Evolutionary conservation across 2,329 filamentous ascomycete species (phyloP).

Genomic region (Nigrospora oryzae): DNA sequence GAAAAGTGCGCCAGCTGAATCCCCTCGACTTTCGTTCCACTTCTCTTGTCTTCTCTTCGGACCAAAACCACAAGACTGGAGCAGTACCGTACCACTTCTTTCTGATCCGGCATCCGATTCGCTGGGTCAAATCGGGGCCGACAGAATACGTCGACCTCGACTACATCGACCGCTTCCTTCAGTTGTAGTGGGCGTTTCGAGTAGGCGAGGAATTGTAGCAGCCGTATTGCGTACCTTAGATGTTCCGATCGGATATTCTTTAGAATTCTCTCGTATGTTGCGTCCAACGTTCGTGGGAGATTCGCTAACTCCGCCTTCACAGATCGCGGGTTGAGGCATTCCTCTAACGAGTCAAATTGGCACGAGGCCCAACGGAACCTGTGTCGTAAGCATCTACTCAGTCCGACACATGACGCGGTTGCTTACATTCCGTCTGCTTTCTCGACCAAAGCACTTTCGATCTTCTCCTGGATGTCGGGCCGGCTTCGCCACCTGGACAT

Average conservation of each 20-base stretch:
- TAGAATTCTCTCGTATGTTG: slow-evolving; percentile 11
- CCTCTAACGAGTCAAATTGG: slow-evolving; percentile 10
- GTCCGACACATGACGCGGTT: not conserved
- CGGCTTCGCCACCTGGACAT: slow-evolving; percentile 14
- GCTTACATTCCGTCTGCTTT: slow-evolving; percentile 21
- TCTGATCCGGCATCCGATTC: slow-evolving; percentile 11
- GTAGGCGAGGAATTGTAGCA: slow-evolving; percentile 12
- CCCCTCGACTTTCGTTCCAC: not conserved
- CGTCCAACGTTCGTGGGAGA: slow-evolving; percentile 9
- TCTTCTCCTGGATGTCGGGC: slow-evolving; percentile 12
- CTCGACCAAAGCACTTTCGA: slow-evolving; percentile 9
- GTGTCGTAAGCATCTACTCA: not conserved
- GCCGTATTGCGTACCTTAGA: slow-evolving; percentile 1
- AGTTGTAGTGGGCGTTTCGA: slow-evolving; percentile 15
- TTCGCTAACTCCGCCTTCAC: slow-evolving; percentile 1
- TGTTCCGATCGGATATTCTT: not conserved
- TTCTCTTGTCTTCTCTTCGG: slow-evolving; percentile 2
- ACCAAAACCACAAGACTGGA: slow-evolving; percentile 8
- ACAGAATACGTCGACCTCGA: slow-evolving; percentile 14
- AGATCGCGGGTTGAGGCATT: slow-evolving; percentile 5
- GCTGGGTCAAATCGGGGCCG: slow-evolving; percentile 13
- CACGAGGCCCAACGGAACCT: slow-evolving; percentile 12
- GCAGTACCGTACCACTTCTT: slow-evolving; percentile 10
- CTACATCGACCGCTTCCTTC: slow-evolving; percentile 16
- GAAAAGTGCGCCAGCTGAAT: slow-evolving; percentile 20